These are phyloP conservation scores for Torulaspora globosa DNA, from an alignment of 1,139 yeast species.

Conservation along the genomic window DNA sequence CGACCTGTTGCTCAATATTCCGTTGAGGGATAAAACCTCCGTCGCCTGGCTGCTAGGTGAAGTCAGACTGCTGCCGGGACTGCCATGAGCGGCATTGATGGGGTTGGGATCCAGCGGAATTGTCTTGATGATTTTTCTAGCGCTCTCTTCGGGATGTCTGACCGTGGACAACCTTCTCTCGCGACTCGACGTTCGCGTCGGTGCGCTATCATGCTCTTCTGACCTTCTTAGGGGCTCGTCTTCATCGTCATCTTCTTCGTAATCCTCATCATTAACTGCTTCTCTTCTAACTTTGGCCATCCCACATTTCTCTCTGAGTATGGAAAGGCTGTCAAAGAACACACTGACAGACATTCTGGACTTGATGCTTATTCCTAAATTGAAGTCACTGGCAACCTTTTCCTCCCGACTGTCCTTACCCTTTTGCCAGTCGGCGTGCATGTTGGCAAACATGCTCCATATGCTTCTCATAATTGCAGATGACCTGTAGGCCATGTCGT, in stretches of 20 bases:
- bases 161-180: conserved; percentile 51
- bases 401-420: conserved; percentile 25
- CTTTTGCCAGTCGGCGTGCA: conserved; percentile 39
- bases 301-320: conserved; percentile 80
- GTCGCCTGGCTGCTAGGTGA: conserved; percentile 20
- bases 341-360: conserved; percentile 89
- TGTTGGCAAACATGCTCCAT: conserved; percentile 71
- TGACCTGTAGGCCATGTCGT: conserved; percentile 88
- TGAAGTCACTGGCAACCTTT: conserved; percentile 25
- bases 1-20: conserved; percentile 18
- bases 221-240: conserved; percentile 10
- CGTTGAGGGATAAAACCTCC: conserved; percentile 22
- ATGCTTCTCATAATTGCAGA: conserved; percentile 91
- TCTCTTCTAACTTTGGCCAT: conserved; percentile 54
- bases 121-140: conserved; percentile 67
- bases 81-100: conserved; percentile 40
- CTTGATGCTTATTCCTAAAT: conserved; percentile 53
- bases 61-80: conserved; percentile 23
- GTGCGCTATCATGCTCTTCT: conserved; percentile 23
- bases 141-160: conserved; percentile 62
- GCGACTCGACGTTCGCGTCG: conserved; percentile 31
- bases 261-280: conserved; percentile 26
- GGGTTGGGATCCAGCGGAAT: conserved; percentile 83
- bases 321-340: conserved; percentile 83
- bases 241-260: conserved; percentile 26